These are phyloP conservation scores for Colletotrichum endophyticum DNA, from an alignment of 2,329 filamentous ascomycete species.

Conservation along the genomic window DNA sequence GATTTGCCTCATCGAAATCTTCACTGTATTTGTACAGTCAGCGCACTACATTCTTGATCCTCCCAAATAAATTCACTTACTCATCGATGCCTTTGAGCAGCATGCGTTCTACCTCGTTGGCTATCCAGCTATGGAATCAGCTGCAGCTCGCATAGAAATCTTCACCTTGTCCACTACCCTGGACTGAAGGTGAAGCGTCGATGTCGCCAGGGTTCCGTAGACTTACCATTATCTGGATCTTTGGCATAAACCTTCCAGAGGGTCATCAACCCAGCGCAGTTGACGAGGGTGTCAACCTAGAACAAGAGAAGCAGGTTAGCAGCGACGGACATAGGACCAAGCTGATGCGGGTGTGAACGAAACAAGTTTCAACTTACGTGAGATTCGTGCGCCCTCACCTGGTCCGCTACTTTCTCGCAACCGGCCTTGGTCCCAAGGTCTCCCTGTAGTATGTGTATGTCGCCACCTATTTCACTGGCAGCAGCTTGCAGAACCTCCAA, in stretches of 20 bases:
- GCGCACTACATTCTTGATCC: background rate
- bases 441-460: conserved; percentile 28
- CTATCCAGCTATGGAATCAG: background rate
- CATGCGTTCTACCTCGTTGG: conserved; percentile 23
- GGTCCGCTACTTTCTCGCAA: conserved; percentile 26
- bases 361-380: conserved; percentile 16
- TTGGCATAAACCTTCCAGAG: conserved; percentile 22
- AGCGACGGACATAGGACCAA: background rate
- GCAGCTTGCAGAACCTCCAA: conserved; percentile 44
- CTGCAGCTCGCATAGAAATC: background rate
- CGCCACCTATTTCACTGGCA: conserved; percentile 24
- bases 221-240: conserved; percentile 22
- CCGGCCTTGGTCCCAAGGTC: conserved; percentile 28
- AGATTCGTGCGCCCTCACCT: conserved; percentile 24
- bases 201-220: background rate
- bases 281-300: conserved; percentile 29
- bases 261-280: conserved; percentile 29
- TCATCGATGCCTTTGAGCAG: conserved; percentile 23
- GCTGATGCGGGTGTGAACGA: background rate
- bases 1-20: background rate
- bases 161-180: background rate
- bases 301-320: background rate
- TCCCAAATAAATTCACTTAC: conserved; percentile 3
- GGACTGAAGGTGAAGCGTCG: background rate
- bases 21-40: background rate